Base-by-base conservation (phyloP, 1,284 basidiomycete species). In the Austroboletus niveus region DNA sequence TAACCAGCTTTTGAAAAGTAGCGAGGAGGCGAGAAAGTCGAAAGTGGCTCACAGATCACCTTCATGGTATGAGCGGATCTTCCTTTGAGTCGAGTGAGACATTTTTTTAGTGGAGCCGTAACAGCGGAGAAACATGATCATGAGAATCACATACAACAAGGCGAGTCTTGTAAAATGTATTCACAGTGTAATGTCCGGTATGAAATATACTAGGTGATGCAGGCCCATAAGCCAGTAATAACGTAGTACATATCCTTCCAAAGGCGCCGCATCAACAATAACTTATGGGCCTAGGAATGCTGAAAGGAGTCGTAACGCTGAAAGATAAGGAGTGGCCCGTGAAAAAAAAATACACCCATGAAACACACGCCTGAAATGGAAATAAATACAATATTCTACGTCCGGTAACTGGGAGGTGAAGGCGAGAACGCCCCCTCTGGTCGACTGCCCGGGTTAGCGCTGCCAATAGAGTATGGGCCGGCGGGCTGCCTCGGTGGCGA, bases 331-430 rank as follows among this genome's bases (percentile, higher is more conserved):
- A 52, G 45, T 35, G 59, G 51, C 40, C 15, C 44, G 4, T 24
- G 24, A n/a, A 55, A 38, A 15, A 34, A 35, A 35, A 35, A 35
- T 35, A 35, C 34, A 35, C 12, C 14, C 47, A 5, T 29, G 24
- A n/a, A 55, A 38, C 31, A 38, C 27, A 31, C 45, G 38, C 24
- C 36, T 9, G 9, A 15, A 43, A 43, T 30, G 12, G 17, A 30
- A 42, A 39, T 30, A 34, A 29, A 12, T 31, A 41, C 27, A 42
- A 7, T 4, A 8, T 27, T 31, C 45, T 47, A 66, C 38, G 7
- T 17, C 17, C 42, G 48, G 38, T 69, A 65, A 30, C 51, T 53
- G 39, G 63, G 63, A 8, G 62, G 66, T 11, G 65, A 59, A n/a
- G 58, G 59, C 17, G 64, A 64, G 8, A 47, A 38, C 3, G 24